phyloP scores from a whole-genome alignment of 73 alveolate genomes.

The Effrenium voratum region DNA sequence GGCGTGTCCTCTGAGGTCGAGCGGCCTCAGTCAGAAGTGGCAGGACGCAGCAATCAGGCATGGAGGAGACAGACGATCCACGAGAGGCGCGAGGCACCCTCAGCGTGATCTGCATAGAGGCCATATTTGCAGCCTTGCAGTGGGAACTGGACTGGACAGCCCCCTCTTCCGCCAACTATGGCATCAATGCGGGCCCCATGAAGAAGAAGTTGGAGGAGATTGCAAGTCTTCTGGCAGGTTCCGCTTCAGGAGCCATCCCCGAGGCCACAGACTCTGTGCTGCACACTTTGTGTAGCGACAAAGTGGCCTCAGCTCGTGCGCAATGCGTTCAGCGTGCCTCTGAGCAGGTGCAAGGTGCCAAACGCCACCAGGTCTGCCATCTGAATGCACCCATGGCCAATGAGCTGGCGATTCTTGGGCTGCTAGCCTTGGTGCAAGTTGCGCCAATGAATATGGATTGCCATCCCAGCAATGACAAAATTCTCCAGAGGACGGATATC shows the following conservation, averaged over 20 bases:
- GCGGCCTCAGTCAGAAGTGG: not conserved
- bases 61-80: conserved; percentile 33
- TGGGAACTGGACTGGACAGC: conserved; percentile 63
- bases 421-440: conserved; percentile 34
- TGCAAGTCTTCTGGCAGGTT: not conserved
- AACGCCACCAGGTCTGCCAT: not conserved
- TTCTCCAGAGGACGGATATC: conserved; percentile 33
- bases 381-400: conserved; percentile 43
- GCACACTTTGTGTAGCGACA: not conserved
- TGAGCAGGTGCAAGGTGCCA: not conserved
- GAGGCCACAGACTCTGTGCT: conserved; percentile 1
- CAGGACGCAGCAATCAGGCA: not conserved
- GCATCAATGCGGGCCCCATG: conserved; percentile 54
- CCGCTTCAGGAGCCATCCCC: conserved; percentile 40
- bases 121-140: conserved; percentile 14
- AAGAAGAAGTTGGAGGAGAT: conserved; percentile 45
- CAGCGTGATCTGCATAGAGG: conserved; percentile 27
- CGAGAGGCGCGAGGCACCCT: conserved; percentile 30
- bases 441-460: conserved; percentile 60
- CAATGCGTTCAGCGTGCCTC: not conserved
- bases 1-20: not conserved
- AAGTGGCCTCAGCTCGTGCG: not conserved
- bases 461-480: conserved; percentile 51
- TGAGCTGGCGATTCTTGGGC: conserved; percentile 30
- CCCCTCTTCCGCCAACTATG: conserved; percentile 22